Percentiles rank a stretch among this genome's conserved stretches.
These are phyloP conservation scores for Sporothrix variecibatus DNA, from an alignment of 2,329 filamentous ascomycete genomes.

Conservation along the genomic window DNA sequence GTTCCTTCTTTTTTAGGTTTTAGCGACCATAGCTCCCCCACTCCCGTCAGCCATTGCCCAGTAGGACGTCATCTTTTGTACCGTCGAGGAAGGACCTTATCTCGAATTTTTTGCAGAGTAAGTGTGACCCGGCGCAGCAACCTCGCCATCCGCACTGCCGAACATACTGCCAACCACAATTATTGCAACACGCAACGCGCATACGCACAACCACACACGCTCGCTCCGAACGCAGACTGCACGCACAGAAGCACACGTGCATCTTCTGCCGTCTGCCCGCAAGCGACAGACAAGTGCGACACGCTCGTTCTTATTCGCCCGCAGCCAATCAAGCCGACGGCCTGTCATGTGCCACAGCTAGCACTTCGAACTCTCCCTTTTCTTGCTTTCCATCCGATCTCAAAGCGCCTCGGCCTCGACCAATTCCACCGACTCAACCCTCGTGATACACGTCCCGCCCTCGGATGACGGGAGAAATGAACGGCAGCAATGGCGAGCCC, in stretches of 20 bases:
- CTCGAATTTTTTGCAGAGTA: constrained; percentile 5
- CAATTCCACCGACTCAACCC: not conserved
- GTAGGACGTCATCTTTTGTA: constrained; percentile 26
- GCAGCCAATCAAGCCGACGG: not conserved
- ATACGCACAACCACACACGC: not conserved
- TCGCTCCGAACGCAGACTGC: not conserved
- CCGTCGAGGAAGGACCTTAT: constrained; percentile 10
- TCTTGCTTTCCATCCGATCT: not conserved
- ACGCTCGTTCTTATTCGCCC: not conserved
- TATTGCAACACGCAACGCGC: not conserved
- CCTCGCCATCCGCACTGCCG: not conserved
- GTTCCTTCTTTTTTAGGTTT: not conserved
- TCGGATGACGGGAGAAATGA: constrained; percentile 20
- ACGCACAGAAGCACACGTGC: not conserved
- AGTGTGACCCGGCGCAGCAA: constrained; percentile 5
- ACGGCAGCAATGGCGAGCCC: constrained; percentile 25
- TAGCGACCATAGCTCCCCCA: constrained; percentile 18
- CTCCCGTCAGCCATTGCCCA: constrained; percentile 14
- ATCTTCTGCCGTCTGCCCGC: not conserved
- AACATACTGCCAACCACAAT: not conserved
- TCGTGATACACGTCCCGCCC: not conserved
- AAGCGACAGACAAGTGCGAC: not conserved
- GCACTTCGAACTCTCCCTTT: not conserved
- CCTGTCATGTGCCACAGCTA: constrained; percentile 17
- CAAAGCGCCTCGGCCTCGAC: not conserved